These are phyloP conservation scores for Corynascus novoguineensis DNA, from an alignment of 495 filamentous ascomycete species.

Conservation along the genomic window DNA sequence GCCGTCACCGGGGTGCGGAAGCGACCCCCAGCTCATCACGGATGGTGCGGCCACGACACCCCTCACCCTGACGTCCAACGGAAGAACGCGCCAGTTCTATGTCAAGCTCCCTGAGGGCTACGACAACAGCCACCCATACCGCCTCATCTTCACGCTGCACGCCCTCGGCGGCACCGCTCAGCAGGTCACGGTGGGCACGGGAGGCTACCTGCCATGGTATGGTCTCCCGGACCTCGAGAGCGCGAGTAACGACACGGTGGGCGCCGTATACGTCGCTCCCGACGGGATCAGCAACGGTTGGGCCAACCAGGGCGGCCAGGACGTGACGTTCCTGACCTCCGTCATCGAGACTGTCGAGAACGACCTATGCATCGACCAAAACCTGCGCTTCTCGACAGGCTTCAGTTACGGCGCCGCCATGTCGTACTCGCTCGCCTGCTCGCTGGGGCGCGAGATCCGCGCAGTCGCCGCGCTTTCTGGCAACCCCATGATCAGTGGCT, in stretches of 20 bases:
- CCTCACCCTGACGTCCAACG: conserved; percentile 23
- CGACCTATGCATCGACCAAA: conserved; percentile 42
- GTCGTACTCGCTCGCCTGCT: conserved; percentile 43
- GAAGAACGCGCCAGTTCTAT: conserved; percentile 30
- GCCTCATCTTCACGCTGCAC: conserved; percentile 41
- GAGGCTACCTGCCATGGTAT: conserved; percentile 34
- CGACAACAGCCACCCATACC: conserved; percentile 36
- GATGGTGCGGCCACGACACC: not conserved
- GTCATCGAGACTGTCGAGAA: conserved; percentile 31
- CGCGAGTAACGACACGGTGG: conserved; percentile 26
- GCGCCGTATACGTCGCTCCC: conserved; percentile 39
- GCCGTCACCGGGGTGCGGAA: conserved; percentile 18
- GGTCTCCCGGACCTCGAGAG: conserved; percentile 34
- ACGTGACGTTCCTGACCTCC: conserved; percentile 36
- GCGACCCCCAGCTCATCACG: conserved; percentile 10
- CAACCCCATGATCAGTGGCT: conserved; percentile 35
- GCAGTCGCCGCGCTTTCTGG: conserved; percentile 41
- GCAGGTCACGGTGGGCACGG: conserved; percentile 31
- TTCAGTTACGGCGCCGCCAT: conserved; percentile 46
- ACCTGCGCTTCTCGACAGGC: conserved; percentile 39
- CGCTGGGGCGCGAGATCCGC: conserved; percentile 34
- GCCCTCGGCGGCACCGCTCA: conserved; percentile 34
- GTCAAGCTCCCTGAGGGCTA: conserved; percentile 39
- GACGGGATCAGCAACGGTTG: conserved; percentile 42
- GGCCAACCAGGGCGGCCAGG: conserved; percentile 41